Conservation (phyloP, 2,329 filamentous ascomycete genomes). For the Helminthosporium solani region DNA sequence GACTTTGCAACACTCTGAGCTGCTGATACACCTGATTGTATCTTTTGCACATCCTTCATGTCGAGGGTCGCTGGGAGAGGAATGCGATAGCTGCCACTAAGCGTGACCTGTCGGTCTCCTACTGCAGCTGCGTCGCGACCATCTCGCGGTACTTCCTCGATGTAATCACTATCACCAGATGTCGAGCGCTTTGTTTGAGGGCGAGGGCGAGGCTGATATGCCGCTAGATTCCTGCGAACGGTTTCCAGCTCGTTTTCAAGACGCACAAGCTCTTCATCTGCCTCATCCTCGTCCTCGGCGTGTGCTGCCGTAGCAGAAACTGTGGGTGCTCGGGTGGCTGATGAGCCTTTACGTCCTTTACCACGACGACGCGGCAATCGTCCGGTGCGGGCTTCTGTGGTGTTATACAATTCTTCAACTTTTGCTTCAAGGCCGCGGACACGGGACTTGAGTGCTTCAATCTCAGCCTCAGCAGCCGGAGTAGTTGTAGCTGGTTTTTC, state of each 20-base stretch:
- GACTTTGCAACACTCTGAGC: slow-evolving; percentile 37
- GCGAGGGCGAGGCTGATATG: slow-evolving; percentile 19
- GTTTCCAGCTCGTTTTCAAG: slow-evolving; percentile 37
- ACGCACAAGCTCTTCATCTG: slow-evolving; percentile 34
- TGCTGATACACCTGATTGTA: slow-evolving; percentile 36
- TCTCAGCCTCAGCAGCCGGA: slow-evolving; percentile 21
- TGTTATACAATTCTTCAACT: slow-evolving; percentile 38
- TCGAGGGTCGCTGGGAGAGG: slow-evolving; percentile 35
- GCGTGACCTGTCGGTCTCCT: slow-evolving; percentile 34
- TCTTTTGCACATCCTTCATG: slow-evolving; percentile 35
- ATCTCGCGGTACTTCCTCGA: slow-evolving; percentile 34
- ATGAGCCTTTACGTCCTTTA: slow-evolving; percentile 32
- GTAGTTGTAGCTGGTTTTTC: background rate
- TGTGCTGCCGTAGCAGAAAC: slow-evolving; percentile 4
- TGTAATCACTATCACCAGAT: slow-evolving; percentile 15
- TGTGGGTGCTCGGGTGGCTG: slow-evolving; percentile 23
- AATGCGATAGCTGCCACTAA: slow-evolving; percentile 39
- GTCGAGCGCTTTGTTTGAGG: slow-evolving; percentile 5
- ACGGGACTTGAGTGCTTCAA: slow-evolving; percentile 39
- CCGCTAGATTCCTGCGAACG: slow-evolving; percentile 32
- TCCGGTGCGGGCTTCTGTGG: slow-evolving; percentile 11
- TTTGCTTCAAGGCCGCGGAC: slow-evolving; percentile 40
- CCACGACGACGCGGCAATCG: slow-evolving; percentile 36
- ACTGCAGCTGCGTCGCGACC: slow-evolving; percentile 1
- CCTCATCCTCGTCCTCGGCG: slow-evolving; percentile 23